Evolutionary conservation across 2,329 filamentous ascomycete genomes (phyloP).

Genomic region (Rutstroemia sp.): DNA sequence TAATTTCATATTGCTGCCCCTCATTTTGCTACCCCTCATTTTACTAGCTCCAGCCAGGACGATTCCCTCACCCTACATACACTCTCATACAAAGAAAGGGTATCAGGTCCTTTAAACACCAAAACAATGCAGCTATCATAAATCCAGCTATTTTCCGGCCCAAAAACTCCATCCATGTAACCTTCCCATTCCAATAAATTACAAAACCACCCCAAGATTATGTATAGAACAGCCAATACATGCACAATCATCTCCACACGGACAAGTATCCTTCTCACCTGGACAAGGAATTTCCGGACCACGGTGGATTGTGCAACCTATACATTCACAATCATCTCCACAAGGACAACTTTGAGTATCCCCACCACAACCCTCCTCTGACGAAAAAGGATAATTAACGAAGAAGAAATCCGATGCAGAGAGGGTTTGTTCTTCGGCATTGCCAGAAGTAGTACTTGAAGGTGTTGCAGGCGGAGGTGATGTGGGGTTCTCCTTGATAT

Average conservation of each 20-base stretch:
- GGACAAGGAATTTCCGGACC: constrained; percentile 23
- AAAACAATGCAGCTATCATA: too few relatives aligned
- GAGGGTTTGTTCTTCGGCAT: constrained; percentile 40
- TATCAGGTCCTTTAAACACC: too few relatives aligned
- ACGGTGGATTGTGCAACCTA: constrained; percentile 48
- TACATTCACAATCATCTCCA: constrained; percentile 51
- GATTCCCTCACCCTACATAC: too few relatives aligned
- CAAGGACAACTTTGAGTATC: constrained; percentile 46
- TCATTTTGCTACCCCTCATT: too few relatives aligned
- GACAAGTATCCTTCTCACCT: constrained; percentile 43
- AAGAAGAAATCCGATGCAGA: constrained; percentile 50
- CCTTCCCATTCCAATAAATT: neutral
- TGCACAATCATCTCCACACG: constrained; percentile 50
- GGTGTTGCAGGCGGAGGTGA: constrained; percentile 25
- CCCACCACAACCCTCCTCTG: constrained; percentile 40
- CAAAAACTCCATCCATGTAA: too few relatives aligned
- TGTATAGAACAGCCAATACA: constrained; percentile 52
- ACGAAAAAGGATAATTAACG: constrained; percentile 44
- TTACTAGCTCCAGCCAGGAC: too few relatives aligned
- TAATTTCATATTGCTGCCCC: too few relatives aligned
- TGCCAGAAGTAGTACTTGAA: constrained; percentile 23
- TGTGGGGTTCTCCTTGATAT: constrained; percentile 10
- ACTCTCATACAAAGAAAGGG: too few relatives aligned
- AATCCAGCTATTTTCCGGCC: too few relatives aligned
- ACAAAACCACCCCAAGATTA: constrained; percentile 3